Base-by-base conservation (phyloP, 2,329 filamentous ascomycete genomes). In the Sporothrix curviconia region DNA sequence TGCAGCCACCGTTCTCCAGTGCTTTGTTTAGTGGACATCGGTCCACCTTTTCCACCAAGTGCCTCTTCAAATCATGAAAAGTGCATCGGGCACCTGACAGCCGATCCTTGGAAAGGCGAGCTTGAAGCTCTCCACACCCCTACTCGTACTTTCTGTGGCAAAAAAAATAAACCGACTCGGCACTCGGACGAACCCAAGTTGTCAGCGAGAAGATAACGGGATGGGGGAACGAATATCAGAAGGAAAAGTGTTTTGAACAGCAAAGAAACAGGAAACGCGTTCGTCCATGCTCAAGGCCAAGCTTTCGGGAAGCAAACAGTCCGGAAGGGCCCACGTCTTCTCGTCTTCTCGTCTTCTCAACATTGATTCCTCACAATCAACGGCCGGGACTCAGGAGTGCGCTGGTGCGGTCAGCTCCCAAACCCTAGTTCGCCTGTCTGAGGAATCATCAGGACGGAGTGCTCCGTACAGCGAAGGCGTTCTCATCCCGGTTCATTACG, bases 101-200 rank as follows among this genome's bases (percentile, higher is more conserved):
- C 14, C 4, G 42, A 15, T 22, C n/a, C 37, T 40, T 28, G 3
- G 24, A 46, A 44, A 12, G 28, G 28, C 22, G 30, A 39, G 36
- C 36, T 39, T 17, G 6, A 42, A 30, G 15, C 42, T 46, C 42
- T 22, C 42, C 42, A 46, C 42, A 28, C 17, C 43, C 28, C 43
- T 28, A n/a, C 25, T 36, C n/a, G 12, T 32, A 34, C 9, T 5
- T 50, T 50, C 36, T 34, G 4, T 17, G 8, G 36, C 4, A 3
- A n/a, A 15, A 37, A n/a, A 19, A 19, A 19, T 11, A 24, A 15
- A 14, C 6, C 28, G 11, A 32, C 25, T 54, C 51, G 51, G 51
- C 37, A 17, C 28, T 54, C 51, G 51, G 51, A 54, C 44, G 51
- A 54, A 54, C 39, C 28, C 39, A 54, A 54, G 7, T 12, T 2